Conservation (phyloP, 2,329 filamentous ascomycete genomes). For the Chaetomium olivaceum region DNA sequence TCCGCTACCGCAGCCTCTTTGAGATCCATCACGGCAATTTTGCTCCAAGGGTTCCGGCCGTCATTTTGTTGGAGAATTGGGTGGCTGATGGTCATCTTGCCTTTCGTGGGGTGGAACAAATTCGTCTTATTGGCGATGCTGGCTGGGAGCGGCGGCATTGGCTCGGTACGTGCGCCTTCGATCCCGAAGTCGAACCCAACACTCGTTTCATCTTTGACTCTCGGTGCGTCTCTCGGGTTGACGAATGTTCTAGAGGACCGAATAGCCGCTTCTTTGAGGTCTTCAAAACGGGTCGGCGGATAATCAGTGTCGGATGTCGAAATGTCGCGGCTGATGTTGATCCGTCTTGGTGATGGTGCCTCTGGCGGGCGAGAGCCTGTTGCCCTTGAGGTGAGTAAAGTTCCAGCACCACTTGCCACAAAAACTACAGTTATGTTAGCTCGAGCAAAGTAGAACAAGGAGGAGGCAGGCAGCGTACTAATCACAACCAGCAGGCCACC, state of each 20-base stretch:
- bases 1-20: slow-evolving; percentile 51
- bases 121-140: slow-evolving; percentile 37
- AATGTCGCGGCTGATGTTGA: slow-evolving; percentile 42
- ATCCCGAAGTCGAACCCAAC: slow-evolving; percentile 27
- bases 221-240: slow-evolving; percentile 38
- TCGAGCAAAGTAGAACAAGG: background rate
- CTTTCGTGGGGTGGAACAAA: slow-evolving; percentile 33
- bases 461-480: slow-evolving; percentile 42
- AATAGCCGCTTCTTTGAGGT: slow-evolving; percentile 47
- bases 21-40: slow-evolving; percentile 53
- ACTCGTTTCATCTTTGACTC: slow-evolving; percentile 33
- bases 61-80: slow-evolving; percentile 47
- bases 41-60: slow-evolving; percentile 45
- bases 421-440: slow-evolving; percentile 38
- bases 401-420: slow-evolving; percentile 44
- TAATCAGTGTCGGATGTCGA: slow-evolving; percentile 48
- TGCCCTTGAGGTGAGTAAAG: slow-evolving; percentile 37
- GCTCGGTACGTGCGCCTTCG: slow-evolving; percentile 40
- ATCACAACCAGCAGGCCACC: slow-evolving; percentile 52
- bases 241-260: slow-evolving; percentile 42
- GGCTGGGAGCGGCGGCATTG: slow-evolving; percentile 44
- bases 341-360: slow-evolving; percentile 43
- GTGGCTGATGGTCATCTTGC: slow-evolving; percentile 50
- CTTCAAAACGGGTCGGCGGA: slow-evolving; percentile 51
- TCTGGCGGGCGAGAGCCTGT: slow-evolving; percentile 39